Base-by-base conservation (phyloP, 2,329 filamentous ascomycete genomes). In the Cryoendolithus antarcticus region DNA sequence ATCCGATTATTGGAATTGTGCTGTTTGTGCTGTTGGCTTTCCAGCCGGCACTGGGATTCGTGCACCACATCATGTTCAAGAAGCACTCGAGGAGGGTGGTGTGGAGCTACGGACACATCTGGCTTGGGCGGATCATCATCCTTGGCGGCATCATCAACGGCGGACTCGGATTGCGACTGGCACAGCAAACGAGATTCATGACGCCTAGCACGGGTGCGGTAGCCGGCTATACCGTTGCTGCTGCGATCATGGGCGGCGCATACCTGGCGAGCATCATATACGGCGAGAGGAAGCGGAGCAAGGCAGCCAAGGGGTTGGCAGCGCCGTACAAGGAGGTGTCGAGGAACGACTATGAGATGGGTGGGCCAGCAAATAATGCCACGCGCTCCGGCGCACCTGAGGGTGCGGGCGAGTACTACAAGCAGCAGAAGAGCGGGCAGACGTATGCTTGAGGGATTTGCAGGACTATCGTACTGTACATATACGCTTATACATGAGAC, bases 81-180 rank as follows among this genome's bases (percentile, higher is more conserved):
- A 68, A 64, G 46, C 61, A 64, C 11, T 60, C 61, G 7, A 53
- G 54, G 9, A 65, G 67, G 28, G 65, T 64, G 3, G 44, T 64
- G 6, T 70, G 65, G 58, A 67, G 65, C 0, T 62, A 69, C 43
- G 56, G 55, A 3, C 72, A 77, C 48, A 60, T 74, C 35, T 76
- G 72, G 72, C 49, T 73, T 19, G 72, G 72, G 11, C 62, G 72
- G 4, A 47, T 60, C 24, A 57, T 66, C 32, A 65, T 77, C 9
- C 62, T 65, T 0, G 55, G 75, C 1, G 72, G 69, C 1, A 69
- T 75, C 40, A 62, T 75, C 48, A 75, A 75, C 47, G 72, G 69
- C 11, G 72, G 72, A 0, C 54, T 75, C 1, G 72, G 72, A 1
- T 62, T 75, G 32, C 55, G 57, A 41, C 57, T 72, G 24, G 66